phyloP scores from a whole-genome alignment of 2,329 filamentous ascomycete genomes.

The Ascochyta pisi region DNA sequence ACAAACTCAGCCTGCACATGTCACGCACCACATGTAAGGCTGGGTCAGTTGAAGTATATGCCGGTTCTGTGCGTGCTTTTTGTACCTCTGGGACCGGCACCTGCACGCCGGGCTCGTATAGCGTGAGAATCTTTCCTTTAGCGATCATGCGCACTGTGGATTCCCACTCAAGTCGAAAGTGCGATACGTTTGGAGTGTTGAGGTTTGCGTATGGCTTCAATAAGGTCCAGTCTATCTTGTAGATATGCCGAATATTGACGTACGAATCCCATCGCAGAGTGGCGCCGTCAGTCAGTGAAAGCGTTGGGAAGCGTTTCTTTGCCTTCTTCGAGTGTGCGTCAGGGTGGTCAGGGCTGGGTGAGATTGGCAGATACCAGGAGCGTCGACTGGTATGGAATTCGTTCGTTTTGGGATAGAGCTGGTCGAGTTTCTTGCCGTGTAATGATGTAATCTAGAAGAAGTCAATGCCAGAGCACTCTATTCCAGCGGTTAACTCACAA shows the following conservation, averaged over 20 bases:
- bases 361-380: conserved; percentile 45
- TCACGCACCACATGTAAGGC: background rate
- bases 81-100: conserved; percentile 7
- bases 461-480: conserved; percentile 17
- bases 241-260: conserved; percentile 45
- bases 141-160: conserved; percentile 35
- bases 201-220: conserved; percentile 38
- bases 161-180: conserved; percentile 34
- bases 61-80: background rate
- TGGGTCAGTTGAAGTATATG: conserved; percentile 3
- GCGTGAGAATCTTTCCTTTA: conserved; percentile 36
- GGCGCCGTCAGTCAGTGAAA: conserved; percentile 31
- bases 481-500: conserved; percentile 31
- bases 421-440: conserved; percentile 41
- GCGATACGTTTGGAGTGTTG: conserved; percentile 22
- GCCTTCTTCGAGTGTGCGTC: conserved; percentile 42
- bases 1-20: background rate
- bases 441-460: conserved; percentile 42
- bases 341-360: conserved; percentile 40
- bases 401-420: conserved; percentile 42
- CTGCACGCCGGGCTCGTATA: conserved; percentile 38
- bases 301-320: conserved; percentile 40
- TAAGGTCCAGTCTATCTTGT: conserved; percentile 41
- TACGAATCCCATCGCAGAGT: conserved; percentile 42
- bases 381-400: conserved; percentile 43